Conservation (phyloP, 805 yeast species). For the Schizosaccharomyces octosporus region DNA sequence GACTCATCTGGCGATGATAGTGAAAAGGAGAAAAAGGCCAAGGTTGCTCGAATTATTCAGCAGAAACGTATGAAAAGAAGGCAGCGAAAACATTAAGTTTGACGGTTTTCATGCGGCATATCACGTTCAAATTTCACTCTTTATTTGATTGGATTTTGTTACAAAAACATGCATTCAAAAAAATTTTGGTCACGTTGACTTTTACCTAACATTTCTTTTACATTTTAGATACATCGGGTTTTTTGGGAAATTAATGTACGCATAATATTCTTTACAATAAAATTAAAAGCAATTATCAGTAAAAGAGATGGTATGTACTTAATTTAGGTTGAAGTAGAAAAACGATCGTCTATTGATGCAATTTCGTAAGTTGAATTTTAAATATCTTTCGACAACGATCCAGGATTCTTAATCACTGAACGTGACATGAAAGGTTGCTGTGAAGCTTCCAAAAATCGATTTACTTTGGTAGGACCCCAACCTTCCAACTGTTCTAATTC, state of each 20-base stretch:
- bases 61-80: neutral
- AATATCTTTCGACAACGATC: neutral
- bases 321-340: too few relatives aligned
- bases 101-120: neutral
- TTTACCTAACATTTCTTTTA: too few relatives aligned
- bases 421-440: conserved; percentile 9
- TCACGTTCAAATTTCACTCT: neutral
- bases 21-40: neutral
- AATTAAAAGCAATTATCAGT: too few relatives aligned
- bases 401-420: neutral
- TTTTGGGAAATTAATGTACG: too few relatives aligned
- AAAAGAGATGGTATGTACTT: too few relatives aligned
- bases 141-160: too few relatives aligned
- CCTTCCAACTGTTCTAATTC: conserved; percentile 12
- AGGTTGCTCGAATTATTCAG: neutral
- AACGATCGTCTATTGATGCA: too few relatives aligned
- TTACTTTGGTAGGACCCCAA: conserved; percentile 15
- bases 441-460: conserved; percentile 10
- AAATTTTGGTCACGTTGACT: too few relatives aligned
- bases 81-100: neutral
- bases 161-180: too few relatives aligned
- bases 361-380: too few relatives aligned
- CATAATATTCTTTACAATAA: too few relatives aligned
- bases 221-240: too few relatives aligned
- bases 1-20: neutral